Conservation (phyloP, 345 rosid genomes). For the Populus nigra region DNA sequence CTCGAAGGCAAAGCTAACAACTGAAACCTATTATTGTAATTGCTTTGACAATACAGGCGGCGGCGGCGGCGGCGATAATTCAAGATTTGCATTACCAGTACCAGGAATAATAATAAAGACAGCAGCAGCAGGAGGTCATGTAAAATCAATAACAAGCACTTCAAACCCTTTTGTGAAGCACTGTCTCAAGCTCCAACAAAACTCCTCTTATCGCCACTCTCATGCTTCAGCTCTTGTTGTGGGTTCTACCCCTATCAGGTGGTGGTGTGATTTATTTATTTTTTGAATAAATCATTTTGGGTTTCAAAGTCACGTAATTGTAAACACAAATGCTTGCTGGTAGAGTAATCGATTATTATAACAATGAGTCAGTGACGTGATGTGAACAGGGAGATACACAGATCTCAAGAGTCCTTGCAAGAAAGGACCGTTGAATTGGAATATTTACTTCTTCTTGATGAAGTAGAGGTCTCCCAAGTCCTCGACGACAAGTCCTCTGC, state of each 20-base stretch:
- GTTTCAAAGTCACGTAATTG: not conserved
- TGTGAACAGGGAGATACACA: slow-evolving; percentile 60
- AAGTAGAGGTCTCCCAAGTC: slow-evolving; percentile 50
- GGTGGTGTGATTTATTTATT: not conserved
- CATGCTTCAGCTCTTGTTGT: slow-evolving; percentile 75
- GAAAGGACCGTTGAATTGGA: slow-evolving; percentile 43
- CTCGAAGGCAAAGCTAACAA: not conserved
- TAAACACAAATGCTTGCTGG: not conserved
- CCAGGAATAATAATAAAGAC: not conserved
- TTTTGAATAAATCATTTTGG: not conserved
- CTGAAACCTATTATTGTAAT: not conserved
- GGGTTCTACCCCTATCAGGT: slow-evolving; percentile 84
- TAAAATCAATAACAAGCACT: slow-evolving; percentile 58
- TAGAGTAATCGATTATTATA: not conserved
- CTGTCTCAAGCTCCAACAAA: slow-evolving; percentile 77
- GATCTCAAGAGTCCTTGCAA: slow-evolving; percentile 41
- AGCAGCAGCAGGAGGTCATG: slow-evolving; percentile 25
- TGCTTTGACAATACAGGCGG: not conserved
- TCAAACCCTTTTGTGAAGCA: slow-evolving; percentile 85
- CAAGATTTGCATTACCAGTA: too few species aligned
- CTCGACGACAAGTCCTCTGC: slow-evolving; percentile 36
- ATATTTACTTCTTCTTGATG: slow-evolving; percentile 62
- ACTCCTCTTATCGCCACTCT: slow-evolving; percentile 79
- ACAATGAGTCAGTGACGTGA: not conserved
- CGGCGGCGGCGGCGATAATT: not conserved